Conservation (phyloP, 2,329 filamentous ascomycete species). For the Chaetomiaceae sp. region DNA sequence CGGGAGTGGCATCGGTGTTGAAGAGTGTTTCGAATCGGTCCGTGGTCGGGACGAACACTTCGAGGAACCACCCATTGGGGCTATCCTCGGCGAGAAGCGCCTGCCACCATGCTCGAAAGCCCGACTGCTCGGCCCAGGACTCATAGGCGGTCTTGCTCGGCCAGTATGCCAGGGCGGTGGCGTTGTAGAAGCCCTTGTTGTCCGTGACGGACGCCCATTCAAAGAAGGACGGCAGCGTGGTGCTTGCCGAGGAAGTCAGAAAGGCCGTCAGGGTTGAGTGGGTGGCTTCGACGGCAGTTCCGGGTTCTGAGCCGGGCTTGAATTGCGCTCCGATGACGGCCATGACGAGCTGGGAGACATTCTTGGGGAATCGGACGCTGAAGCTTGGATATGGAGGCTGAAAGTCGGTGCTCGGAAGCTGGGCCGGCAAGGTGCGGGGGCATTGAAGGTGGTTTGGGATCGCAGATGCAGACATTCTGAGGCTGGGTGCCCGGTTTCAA, state of each 20-base stretch:
- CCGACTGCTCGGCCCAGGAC: slow-evolving; percentile 32
- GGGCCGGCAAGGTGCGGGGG: slow-evolving; percentile 11
- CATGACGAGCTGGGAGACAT: slow-evolving; percentile 16
- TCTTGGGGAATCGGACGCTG: slow-evolving; percentile 12
- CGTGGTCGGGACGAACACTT: slow-evolving; percentile 38
- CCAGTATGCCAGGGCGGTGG: slow-evolving; percentile 38
- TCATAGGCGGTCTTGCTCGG: slow-evolving; percentile 27
- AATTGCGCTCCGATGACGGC: slow-evolving; percentile 18
- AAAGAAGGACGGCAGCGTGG: slow-evolving; percentile 24
- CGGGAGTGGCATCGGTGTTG: slow-evolving; percentile 33
- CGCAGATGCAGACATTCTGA: slow-evolving; percentile 8
- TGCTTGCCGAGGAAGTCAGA: background rate
- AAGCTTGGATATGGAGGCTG: slow-evolving; percentile 12
- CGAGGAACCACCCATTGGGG: slow-evolving; percentile 38
- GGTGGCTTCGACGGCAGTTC: slow-evolving; percentile 24
- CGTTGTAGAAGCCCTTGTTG: slow-evolving; percentile 31
- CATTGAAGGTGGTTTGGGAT: slow-evolving; percentile 16
- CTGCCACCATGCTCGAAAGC: slow-evolving; percentile 37
- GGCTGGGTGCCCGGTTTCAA: background rate
- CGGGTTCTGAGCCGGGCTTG: slow-evolving; percentile 1
- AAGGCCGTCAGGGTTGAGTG: slow-evolving; percentile 31
- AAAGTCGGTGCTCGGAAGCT: slow-evolving; percentile 9
- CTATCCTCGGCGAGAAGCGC: slow-evolving; percentile 23
- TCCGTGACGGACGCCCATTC: slow-evolving; percentile 33
- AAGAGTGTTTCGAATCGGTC: slow-evolving; percentile 42